Conservation (phyloP, 805 yeast species). For the Candida argentea region DNA sequence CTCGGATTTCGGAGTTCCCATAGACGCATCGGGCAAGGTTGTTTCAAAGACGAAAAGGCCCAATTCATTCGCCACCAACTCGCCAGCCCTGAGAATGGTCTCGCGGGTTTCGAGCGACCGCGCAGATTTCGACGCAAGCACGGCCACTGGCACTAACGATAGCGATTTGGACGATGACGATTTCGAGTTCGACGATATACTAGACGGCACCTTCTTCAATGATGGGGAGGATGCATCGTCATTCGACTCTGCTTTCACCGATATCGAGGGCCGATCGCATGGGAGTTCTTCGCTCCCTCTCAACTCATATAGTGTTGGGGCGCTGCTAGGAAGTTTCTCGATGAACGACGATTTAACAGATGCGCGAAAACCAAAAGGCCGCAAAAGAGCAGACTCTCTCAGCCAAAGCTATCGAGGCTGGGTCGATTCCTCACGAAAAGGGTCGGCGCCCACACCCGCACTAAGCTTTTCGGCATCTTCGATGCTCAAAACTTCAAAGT, state of each 20-base stretch:
- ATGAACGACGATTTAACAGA: not conserved
- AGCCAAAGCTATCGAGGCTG: conserved; percentile 3
- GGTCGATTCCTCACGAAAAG: no score
- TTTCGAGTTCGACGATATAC: conserved; percentile 16
- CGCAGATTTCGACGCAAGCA: not conserved
- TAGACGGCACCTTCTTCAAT: no score
- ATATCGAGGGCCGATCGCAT: conserved; percentile 30
- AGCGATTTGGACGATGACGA: conserved; percentile 19
- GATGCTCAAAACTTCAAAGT: not conserved
- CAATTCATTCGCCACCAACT: no score
- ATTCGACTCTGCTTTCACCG: conserved; percentile 35
- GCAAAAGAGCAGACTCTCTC: conserved; percentile 11
- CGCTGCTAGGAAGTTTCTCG: not conserved
- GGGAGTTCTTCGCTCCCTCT: conserved; percentile 17
- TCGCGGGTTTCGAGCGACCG: no score
- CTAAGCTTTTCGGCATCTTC: no score
- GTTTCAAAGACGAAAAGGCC: no score
- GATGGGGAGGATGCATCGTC: conserved; percentile 17
- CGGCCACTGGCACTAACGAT: conserved; percentile 2
- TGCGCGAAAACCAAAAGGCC: conserved; percentile 8
- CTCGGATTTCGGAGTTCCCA: conserved; percentile 22
- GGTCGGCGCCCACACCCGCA: no score
- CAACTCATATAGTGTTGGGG: conserved; percentile 10
- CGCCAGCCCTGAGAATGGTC: no score
- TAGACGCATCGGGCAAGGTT: conserved; percentile 13